Percentiles rank a stretch among this genome's conserved stretches.
Conservation (phyloP, 345 rosid species). For the Corchorus olitorius region DNA sequence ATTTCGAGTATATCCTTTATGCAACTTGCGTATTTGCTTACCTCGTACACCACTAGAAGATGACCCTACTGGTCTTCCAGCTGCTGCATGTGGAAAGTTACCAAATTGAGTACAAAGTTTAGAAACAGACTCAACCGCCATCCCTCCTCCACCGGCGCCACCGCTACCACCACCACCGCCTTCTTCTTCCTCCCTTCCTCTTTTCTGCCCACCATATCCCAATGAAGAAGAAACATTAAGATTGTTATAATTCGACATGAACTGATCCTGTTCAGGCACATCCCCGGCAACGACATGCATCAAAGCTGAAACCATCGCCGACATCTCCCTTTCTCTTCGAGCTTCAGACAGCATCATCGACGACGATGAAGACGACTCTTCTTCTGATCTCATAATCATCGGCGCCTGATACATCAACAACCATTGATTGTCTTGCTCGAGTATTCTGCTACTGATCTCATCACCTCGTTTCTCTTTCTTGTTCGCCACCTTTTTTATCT, state of each 20-base stretch:
- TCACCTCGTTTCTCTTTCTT: background rate
- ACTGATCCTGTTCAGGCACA: constrained; percentile 20
- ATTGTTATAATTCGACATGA: background rate
- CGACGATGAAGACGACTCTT: background rate
- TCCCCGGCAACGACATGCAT: constrained; percentile 70
- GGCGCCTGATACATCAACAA: constrained; percentile 13
- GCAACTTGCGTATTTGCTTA: constrained; percentile 6
- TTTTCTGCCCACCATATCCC: constrained; percentile 34
- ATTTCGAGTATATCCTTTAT: background rate
- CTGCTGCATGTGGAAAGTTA: constrained; percentile 18
- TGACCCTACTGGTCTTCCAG: background rate
- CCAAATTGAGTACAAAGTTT: constrained; percentile 5
- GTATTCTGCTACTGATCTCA: background rate
- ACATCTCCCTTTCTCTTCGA: constrained; percentile 70
- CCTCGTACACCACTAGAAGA: constrained; percentile 29
- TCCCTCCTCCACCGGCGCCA: background rate
- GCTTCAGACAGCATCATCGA: constrained; percentile 27
- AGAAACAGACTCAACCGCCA: constrained; percentile 2
- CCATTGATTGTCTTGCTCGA: constrained; percentile 26
- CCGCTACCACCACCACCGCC: constrained; percentile 23
- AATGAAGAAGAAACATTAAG: constrained; percentile 26
- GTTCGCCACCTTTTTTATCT: constrained; percentile 43
- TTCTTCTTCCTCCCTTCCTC: constrained; percentile 43
- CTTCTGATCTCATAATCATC: background rate
- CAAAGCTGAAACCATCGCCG: constrained; percentile 74